A percentile compares a stretch with the other conserved stretches of the same genome.
Evolutionary conservation across 176 grass and related monocot genomes (phyloP).

Genomic region (Hsuehochloa calcarea): DNA sequence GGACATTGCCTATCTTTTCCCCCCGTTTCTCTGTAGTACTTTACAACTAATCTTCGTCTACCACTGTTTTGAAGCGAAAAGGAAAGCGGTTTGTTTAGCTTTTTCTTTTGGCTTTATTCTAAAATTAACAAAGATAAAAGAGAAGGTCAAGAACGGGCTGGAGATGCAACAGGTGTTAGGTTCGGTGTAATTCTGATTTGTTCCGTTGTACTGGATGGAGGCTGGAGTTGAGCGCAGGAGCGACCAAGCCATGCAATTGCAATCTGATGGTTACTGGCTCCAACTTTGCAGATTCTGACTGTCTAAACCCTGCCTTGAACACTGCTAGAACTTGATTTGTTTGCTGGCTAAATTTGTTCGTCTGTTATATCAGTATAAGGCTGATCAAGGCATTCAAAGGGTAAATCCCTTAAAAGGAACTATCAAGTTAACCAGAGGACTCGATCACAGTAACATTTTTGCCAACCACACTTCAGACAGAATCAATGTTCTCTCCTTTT

Average conservation of each 20-base stretch:
- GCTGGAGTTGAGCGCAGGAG: not conserved
- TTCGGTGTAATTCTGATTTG: not conserved
- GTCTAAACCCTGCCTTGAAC: not conserved
- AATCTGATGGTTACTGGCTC: not conserved
- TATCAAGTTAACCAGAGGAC: not conserved
- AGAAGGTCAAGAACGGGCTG: not conserved
- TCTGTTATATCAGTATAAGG: not conserved
- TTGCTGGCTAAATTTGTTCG: not conserved
- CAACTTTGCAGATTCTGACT: not conserved
- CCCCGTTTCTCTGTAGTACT: not conserved
- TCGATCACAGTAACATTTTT: not conserved
- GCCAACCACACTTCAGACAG: not conserved
- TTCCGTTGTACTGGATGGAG: not conserved
- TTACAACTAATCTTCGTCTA: constrained; percentile 4
- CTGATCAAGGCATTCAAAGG: not conserved
- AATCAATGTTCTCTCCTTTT: not conserved
- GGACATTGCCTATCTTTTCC: not conserved
- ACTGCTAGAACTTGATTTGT: not conserved
- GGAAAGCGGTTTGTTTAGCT: not conserved
- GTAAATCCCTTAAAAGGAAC: not conserved
- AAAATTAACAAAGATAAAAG: not conserved
- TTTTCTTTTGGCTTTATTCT: not conserved
- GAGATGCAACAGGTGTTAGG: not conserved
- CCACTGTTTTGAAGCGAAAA: not conserved
- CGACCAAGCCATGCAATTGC: not conserved